Evolutionary conservation across 495 filamentous ascomycete species (phyloP).

Genomic region (Trichoderma parareesei): DNA sequence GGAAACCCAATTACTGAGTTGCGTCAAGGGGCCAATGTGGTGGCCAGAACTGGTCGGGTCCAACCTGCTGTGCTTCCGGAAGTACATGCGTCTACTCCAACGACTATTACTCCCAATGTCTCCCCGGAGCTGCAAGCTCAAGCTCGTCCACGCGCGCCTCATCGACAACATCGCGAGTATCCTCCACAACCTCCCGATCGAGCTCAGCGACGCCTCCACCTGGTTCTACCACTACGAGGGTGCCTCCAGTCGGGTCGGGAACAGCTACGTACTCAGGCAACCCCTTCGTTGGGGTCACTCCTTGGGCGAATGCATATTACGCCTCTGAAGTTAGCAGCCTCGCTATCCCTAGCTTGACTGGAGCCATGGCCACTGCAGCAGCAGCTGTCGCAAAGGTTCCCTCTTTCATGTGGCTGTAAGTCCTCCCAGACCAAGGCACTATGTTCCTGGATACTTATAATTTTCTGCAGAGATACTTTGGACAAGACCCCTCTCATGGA

Average conservation of each 20-base stretch:
- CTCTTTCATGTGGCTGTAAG: slow-evolving; percentile 52
- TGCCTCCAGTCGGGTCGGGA: background rate
- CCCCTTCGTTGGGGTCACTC: slow-evolving; percentile 37
- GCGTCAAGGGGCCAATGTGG: slow-evolving; percentile 31
- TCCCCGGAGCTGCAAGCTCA: slow-evolving; percentile 15
- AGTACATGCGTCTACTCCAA: slow-evolving; percentile 29
- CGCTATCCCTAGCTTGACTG: slow-evolving; percentile 38
- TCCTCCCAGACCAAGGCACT: slow-evolving; percentile 1
- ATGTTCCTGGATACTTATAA: background rate
- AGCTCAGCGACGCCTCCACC: slow-evolving; percentile 15
- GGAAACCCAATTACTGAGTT: background rate
- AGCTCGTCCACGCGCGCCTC: background rate
- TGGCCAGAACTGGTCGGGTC: slow-evolving; percentile 31
- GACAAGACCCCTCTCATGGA: slow-evolving; percentile 43
- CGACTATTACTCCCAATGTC: slow-evolving; percentile 34
- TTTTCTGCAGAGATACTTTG: slow-evolving; percentile 30
- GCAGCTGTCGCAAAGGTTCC: slow-evolving; percentile 45
- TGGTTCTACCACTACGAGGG: slow-evolving; percentile 14
- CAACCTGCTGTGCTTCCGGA: slow-evolving; percentile 29
- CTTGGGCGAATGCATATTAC: slow-evolving; percentile 44
- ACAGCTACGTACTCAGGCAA: slow-evolving; percentile 27
- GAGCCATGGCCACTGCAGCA: slow-evolving; percentile 29
- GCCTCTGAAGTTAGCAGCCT: slow-evolving; percentile 36
- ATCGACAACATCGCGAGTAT: background rate
- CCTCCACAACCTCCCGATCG: background rate